These are phyloP conservation scores for Volvariella volvacea DNA, from an alignment of 1,284 basidiomycete genomes.

Conservation along the genomic window DNA sequence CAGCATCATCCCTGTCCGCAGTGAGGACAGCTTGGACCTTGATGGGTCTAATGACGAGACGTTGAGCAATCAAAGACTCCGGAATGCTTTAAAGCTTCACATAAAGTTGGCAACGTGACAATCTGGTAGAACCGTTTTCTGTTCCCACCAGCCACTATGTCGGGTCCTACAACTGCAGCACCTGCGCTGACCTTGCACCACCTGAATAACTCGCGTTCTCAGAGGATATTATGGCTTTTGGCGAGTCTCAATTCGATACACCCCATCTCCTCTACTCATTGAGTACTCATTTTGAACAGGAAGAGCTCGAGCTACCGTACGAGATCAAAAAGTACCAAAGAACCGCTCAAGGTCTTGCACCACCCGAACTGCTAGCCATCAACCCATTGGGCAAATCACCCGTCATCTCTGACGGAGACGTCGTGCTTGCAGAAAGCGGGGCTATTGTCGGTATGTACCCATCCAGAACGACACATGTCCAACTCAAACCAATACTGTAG, in stretches of 20 bases:
- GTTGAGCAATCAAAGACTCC: too few relatives aligned
- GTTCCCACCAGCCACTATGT: too few relatives aligned
- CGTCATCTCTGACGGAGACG: conserved; percentile 37
- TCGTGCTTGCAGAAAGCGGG: conserved; percentile 40
- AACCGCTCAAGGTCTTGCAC: conserved; percentile 26
- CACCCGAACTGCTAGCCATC: conserved; percentile 31
- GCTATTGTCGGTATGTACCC: conserved; percentile 36
- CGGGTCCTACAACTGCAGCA: too few relatives aligned
- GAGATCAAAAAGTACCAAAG: conserved; percentile 42
- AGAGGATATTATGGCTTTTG: conserved; percentile 46
- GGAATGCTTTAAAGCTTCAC: too few relatives aligned
- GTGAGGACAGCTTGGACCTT: too few relatives aligned
- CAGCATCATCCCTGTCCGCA: too few relatives aligned
- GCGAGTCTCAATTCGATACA: conserved; percentile 19
- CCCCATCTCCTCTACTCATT: neutral
- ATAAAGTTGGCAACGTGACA: too few relatives aligned
- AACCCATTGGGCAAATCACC: conserved; percentile 41
- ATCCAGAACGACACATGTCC: neutral
- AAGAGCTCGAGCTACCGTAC: conserved; percentile 43
- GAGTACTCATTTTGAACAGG: conserved; percentile 21
- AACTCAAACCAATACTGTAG: conserved; percentile 14
- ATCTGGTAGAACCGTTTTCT: too few relatives aligned
- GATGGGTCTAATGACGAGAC: too few relatives aligned
- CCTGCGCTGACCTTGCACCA: conserved; percentile 43
- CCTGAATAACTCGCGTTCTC: conserved; percentile 43